Conservation (phyloP, 257 asterid genomes). For the Przewalskia tangutica region DNA sequence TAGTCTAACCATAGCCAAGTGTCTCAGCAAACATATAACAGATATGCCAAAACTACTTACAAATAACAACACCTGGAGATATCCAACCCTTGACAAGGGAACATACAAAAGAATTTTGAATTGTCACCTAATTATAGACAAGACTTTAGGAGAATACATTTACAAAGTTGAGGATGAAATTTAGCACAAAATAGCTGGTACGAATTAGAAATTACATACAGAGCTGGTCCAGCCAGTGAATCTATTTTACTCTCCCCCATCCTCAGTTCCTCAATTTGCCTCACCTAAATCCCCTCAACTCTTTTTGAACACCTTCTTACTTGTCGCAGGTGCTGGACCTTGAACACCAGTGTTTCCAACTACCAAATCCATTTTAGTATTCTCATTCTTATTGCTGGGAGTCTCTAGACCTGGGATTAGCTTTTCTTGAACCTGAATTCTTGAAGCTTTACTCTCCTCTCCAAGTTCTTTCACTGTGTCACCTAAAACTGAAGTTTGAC, state of each 20-base stretch:
- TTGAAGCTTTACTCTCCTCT: slow-evolving; percentile 12
- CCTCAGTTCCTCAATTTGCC: slow-evolving; percentile 4
- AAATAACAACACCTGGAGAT: not conserved
- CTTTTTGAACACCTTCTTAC: slow-evolving; percentile 7
- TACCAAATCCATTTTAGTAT: not conserved
- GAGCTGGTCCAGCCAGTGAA: not conserved
- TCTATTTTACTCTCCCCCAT: not conserved
- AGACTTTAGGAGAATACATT: not conserved
- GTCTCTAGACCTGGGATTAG: slow-evolving; percentile 3
- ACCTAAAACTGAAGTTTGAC: slow-evolving; percentile 21
- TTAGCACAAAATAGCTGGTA: not conserved
- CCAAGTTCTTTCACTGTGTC: slow-evolving; percentile 17
- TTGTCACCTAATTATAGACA: not conserved
- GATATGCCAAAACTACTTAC: not conserved
- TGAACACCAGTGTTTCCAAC: slow-evolving; percentile 7
- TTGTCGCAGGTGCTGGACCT: slow-evolving; percentile 10
- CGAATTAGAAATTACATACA: not conserved
- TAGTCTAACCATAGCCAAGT: not conserved
- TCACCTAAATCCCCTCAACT: slow-evolving; percentile 6
- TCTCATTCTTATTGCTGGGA: slow-evolving; percentile 8
- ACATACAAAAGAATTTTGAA: not conserved
- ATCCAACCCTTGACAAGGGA: not conserved
- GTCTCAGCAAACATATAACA: not conserved
- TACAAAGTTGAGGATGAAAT: not conserved
- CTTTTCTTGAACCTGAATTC: slow-evolving; percentile 12